These are phyloP conservation scores for Cytospora chrysosperma DNA, from an alignment of 2,329 filamentous ascomycete species.

Conservation along the genomic window DNA sequence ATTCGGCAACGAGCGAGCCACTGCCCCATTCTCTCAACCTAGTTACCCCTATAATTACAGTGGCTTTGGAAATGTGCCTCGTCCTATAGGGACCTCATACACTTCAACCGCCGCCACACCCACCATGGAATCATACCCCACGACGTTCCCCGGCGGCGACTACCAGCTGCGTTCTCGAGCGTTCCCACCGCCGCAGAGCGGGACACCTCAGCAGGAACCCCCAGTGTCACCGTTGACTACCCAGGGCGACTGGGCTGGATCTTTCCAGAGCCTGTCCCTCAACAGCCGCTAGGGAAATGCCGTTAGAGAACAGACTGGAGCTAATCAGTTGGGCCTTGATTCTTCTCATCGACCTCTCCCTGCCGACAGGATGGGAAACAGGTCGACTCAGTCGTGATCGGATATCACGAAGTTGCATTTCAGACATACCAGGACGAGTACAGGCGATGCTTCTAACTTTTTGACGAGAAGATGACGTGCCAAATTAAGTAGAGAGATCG, in stretches of 20 bases:
- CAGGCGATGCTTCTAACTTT: conserved; percentile 13
- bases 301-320: not conserved
- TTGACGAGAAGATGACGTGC: conserved; percentile 23
- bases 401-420: conserved; percentile 18
- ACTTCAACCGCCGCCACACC: conserved; percentile 40
- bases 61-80: conserved; percentile 42
- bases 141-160: conserved; percentile 43
- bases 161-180: conserved; percentile 45
- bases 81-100: conserved; percentile 39
- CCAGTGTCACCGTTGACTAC: conserved; percentile 42
- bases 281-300: conserved; percentile 52
- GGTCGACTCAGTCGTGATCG: conserved; percentile 15
- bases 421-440: conserved; percentile 14
- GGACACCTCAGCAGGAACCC: conserved; percentile 38
- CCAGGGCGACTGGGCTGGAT: conserved; percentile 59
- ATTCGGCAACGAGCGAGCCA: conserved; percentile 43
- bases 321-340: not conserved
- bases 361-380: conserved; percentile 2
- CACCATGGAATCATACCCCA: conserved; percentile 42
- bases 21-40: conserved; percentile 39
- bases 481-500: conserved; percentile 20
- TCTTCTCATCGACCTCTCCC: not conserved
- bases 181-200: conserved; percentile 43
- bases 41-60: conserved; percentile 45
- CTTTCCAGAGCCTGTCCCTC: conserved; percentile 71